Evolutionary conservation across 352 stramenopile species (phyloP).

Genomic region (Pythium plurisporium): DNA sequence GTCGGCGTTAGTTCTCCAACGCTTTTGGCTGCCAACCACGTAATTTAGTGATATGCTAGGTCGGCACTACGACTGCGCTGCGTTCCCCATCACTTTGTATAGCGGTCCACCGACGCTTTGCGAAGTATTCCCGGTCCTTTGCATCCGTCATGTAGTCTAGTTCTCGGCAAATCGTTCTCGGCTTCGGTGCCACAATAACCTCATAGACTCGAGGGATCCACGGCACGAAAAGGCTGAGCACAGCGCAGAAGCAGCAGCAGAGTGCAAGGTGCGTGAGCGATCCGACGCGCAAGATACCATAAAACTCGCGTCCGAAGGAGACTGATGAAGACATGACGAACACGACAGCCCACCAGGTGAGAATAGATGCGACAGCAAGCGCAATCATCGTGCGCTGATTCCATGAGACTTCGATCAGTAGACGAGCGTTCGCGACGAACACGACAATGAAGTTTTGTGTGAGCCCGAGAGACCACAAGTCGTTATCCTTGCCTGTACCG

Average conservation of each 20-base stretch:
- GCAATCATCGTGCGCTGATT: conserved; percentile 23
- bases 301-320: conserved; percentile 59
- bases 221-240: conserved; percentile 26
- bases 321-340: conserved; percentile 45
- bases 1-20: too few species aligned
- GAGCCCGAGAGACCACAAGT: conserved; percentile 60
- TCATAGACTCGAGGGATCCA: conserved; percentile 30
- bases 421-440: conserved; percentile 42
- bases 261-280: conserved; percentile 38
- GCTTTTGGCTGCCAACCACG: too few species aligned
- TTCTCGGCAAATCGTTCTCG: conserved; percentile 47
- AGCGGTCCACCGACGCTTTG: too few species aligned
- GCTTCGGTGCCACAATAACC: conserved; percentile 33
- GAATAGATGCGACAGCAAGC: conserved; percentile 33
- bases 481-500: conserved; percentile 47
- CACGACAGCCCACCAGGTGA: conserved; percentile 47
- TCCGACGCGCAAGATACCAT: conserved; percentile 43
- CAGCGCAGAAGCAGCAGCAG: conserved; percentile 29
- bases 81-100: background rate
- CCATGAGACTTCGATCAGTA: conserved; percentile 46
- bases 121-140: conserved; percentile 9
- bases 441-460: conserved; percentile 64
- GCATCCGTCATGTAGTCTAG: conserved; percentile 28
- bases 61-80: background rate
- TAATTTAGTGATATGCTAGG: background rate